A percentile compares a stretch with the other conserved stretches of the same genome.
Evolutionary conservation across 2,329 filamentous ascomycete genomes (phyloP).

Genomic region (Hypocrella siamensis): DNA sequence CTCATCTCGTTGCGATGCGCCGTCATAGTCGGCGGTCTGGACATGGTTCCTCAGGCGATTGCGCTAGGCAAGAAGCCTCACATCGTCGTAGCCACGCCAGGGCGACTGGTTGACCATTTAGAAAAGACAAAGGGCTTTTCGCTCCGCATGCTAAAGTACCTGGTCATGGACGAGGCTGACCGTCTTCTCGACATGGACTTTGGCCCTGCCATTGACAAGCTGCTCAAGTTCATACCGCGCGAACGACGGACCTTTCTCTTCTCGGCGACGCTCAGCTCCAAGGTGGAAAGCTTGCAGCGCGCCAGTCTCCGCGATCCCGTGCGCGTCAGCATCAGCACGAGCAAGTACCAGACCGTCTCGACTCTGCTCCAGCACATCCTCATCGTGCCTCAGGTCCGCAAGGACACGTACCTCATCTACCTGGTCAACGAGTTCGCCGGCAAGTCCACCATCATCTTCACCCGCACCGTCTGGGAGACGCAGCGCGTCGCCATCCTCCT

Average conservation of each 20-base stretch:
- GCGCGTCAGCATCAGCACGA: slow-evolving; percentile 64
- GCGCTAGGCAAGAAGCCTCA: slow-evolving; percentile 93
- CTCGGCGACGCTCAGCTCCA: slow-evolving; percentile 85
- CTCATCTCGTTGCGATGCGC: slow-evolving; percentile 77
- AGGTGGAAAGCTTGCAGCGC: slow-evolving; percentile 83
- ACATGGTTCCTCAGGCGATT: slow-evolving; percentile 86
- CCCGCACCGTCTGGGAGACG: slow-evolving; percentile 79
- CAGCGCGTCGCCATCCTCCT: slow-evolving; percentile 74
- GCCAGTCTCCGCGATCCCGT: slow-evolving; percentile 77
- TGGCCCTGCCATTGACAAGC: slow-evolving; percentile 81
- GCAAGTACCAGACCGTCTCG: slow-evolving; percentile 81
- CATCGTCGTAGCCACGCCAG: slow-evolving; percentile 82
- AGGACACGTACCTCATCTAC: slow-evolving; percentile 80
- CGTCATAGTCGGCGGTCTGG: slow-evolving; percentile 82
- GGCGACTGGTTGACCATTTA: slow-evolving; percentile 76
- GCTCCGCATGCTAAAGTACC: slow-evolving; percentile 62
- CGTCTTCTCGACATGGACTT: slow-evolving; percentile 88
- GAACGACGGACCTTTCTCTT: slow-evolving; percentile 77
- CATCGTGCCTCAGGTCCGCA: slow-evolving; percentile 73
- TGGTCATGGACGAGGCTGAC: slow-evolving; percentile 94
- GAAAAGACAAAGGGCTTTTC: slow-evolving; percentile 97
- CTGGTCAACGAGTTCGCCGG: slow-evolving; percentile 76
- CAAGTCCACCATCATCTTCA: slow-evolving; percentile 82
- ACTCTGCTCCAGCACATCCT: slow-evolving; percentile 77
- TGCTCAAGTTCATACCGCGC: slow-evolving; percentile 72